Evolutionary conservation across 2,329 filamentous ascomycete genomes (phyloP).

Genomic region (Pseudogymnoascus sp.): DNA sequence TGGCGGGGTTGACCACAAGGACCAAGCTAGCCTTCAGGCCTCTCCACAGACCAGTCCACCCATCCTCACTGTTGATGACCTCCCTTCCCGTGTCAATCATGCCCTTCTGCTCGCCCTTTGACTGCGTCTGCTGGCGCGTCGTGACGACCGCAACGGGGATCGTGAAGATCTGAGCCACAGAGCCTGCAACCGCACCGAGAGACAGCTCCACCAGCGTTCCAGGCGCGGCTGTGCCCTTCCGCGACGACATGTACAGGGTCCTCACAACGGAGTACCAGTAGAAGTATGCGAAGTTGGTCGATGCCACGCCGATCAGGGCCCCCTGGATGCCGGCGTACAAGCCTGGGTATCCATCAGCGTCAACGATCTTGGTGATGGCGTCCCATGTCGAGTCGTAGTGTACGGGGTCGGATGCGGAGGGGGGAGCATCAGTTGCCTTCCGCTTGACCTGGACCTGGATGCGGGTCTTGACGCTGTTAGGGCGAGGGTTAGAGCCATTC

Average conservation of each 20-base stretch:
- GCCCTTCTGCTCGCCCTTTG: constrained; percentile 74
- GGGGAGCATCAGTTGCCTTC: constrained; percentile 36
- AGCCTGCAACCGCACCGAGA: constrained; percentile 79
- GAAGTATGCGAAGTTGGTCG: constrained; percentile 98
- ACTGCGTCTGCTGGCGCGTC: constrained; percentile 89
- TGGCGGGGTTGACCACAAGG: constrained; percentile 89
- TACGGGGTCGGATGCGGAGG: constrained; percentile 41
- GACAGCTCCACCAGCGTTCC: constrained; percentile 75
- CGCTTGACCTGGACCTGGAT: constrained; percentile 87
- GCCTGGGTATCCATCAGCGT: constrained; percentile 69
- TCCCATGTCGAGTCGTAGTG: constrained; percentile 86
- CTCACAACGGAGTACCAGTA: constrained; percentile 96
- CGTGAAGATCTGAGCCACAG: constrained; percentile 88
- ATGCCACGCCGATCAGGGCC: constrained; percentile 81
- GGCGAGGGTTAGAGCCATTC: not conserved
- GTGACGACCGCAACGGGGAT: constrained; percentile 95
- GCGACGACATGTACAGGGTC: constrained; percentile 60
- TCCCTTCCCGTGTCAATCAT: constrained; percentile 81
- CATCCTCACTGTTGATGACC: constrained; percentile 84
- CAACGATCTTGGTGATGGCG: constrained; percentile 75
- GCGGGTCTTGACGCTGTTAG: constrained; percentile 77
- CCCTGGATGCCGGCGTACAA: constrained; percentile 86
- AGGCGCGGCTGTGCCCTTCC: constrained; percentile 52
- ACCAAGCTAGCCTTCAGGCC: constrained; percentile 93
- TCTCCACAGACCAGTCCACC: constrained; percentile 81